Conservation (phyloP, 495 filamentous ascomycete species). For the Penicillium soppii region DNA sequence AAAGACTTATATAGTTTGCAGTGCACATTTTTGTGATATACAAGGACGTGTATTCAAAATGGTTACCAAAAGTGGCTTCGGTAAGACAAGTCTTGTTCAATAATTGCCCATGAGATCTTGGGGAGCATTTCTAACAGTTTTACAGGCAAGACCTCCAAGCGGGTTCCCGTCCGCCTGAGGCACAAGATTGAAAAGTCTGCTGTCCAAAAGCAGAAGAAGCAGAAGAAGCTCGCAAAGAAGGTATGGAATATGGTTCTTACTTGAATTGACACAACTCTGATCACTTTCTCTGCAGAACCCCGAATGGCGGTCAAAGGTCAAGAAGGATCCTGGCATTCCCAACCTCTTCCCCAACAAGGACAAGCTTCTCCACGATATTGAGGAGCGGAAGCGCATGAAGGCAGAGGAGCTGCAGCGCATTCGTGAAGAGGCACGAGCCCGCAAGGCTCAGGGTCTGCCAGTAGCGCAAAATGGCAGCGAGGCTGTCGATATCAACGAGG, state of each 20-base stretch:
- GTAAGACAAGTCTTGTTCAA: slow-evolving; percentile 31
- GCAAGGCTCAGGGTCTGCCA: slow-evolving; percentile 45
- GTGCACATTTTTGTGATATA: slow-evolving; percentile 13
- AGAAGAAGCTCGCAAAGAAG: slow-evolving; percentile 83
- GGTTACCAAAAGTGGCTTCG: slow-evolving; percentile 42
- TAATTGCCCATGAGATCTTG: neutral
- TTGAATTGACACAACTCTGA: slow-evolving; percentile 5
- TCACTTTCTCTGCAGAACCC: slow-evolving; percentile 61
- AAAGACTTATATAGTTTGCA: slow-evolving; percentile 10
- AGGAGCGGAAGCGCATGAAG: slow-evolving; percentile 78
- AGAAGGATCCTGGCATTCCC: slow-evolving; percentile 96
- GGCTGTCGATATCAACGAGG: slow-evolving; percentile 46
- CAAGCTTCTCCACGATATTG: slow-evolving; percentile 88
- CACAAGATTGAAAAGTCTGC: slow-evolving; percentile 96
- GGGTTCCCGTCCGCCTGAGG: slow-evolving; percentile 79
- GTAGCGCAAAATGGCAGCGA: slow-evolving; percentile 33
- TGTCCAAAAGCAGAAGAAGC: slow-evolving; percentile 85
- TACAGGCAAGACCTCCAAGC: slow-evolving; percentile 90
- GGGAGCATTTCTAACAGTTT: slow-evolving; percentile 12
- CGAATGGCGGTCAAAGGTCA: slow-evolving; percentile 86
- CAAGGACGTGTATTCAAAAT: slow-evolving; percentile 32
- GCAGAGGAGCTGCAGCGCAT: slow-evolving; percentile 71
- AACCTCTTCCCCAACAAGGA: slow-evolving; percentile 99
- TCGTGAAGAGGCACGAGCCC: slow-evolving; percentile 68
- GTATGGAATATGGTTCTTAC: slow-evolving; percentile 26